Base-by-base conservation (phyloP, 2,329 filamentous ascomycete genomes). In the Cryphonectria japonica region DNA sequence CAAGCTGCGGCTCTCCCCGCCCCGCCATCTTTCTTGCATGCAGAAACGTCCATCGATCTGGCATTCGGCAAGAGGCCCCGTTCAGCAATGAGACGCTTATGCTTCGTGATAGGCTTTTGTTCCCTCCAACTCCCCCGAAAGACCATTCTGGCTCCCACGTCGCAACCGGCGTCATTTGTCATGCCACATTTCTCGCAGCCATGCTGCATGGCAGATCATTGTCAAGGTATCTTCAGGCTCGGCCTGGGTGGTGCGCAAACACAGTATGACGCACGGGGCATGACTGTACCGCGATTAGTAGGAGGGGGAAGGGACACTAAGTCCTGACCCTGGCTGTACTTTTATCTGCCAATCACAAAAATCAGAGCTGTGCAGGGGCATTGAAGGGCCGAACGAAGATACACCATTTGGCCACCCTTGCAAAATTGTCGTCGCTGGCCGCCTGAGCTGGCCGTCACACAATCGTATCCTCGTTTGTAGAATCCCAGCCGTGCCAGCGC, bases 301-400 rank as follows among this genome's bases (percentile, higher is more conserved):
- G 62, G 9, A 43, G 62, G 70, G 50, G 29, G 37, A 50, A 61
- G 65, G 57, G 68, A 59, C 70, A 39, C 52, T 59, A 32, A 3
- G 67, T 67, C 64, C 68, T 67, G 50, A 60, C 37, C 43, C 68
- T 65, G 64, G 46, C 66, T 64, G 39, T 52, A 41, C 41, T 60
- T 72, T 70, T 68, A 67, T 72, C 68, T 54, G 39, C 70, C 63
- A 72, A 72, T 72, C 70, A 72, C 60, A 68, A 65, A 72, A 72
- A 70, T 72, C 65, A 65, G 64, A 69, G 22, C 64, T 34, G 57
- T 61, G 60, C 63, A 60, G 54, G 64, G 65, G 62, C 59, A 65
- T 52, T 63, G 63, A 67, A 39, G 41, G 3, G 32, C 46, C 34
- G 39, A 59, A 46, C 41, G 46, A 46, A 67, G 43, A 61, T 39